Evolutionary conservation across 768 basidiomycete genomes (phyloP).

Genomic region (Trametes cubensis): DNA sequence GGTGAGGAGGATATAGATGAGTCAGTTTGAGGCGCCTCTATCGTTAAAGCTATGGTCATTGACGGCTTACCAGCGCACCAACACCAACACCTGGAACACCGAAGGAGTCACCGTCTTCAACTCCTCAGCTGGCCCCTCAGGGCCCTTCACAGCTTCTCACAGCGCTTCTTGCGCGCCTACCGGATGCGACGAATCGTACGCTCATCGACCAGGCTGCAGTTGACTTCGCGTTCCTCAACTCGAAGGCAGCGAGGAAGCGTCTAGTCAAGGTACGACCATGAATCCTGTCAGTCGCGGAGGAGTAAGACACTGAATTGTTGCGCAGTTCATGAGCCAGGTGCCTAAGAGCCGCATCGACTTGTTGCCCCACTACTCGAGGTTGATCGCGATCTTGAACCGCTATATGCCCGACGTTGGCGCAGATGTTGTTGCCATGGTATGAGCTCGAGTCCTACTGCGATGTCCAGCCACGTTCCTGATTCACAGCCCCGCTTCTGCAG

Average conservation of each 20-base stretch:
- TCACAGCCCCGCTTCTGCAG: slow-evolving; percentile 41
- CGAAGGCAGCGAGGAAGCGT: slow-evolving; percentile 92
- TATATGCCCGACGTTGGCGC: slow-evolving; percentile 94
- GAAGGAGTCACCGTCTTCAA: slow-evolving; percentile 54
- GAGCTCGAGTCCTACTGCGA: background rate
- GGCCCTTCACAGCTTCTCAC: slow-evolving; percentile 94
- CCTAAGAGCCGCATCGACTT: slow-evolving; percentile 89
- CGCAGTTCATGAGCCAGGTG: slow-evolving; percentile 77
- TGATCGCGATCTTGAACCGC: slow-evolving; percentile 83
- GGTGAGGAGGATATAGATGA: slow-evolving; percentile 45
- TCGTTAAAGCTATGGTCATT: background rate
- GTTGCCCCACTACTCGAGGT: slow-evolving; percentile 88
- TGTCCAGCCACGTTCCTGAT: background rate
- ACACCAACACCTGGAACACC: slow-evolving; percentile 75
- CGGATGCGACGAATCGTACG: slow-evolving; percentile 90
- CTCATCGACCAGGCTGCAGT: slow-evolving; percentile 92
- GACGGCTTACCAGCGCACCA: slow-evolving; percentile 36
- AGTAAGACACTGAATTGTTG: background rate
- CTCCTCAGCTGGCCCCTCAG: slow-evolving; percentile 76
- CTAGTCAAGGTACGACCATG: slow-evolving; percentile 92
- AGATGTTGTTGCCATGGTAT: slow-evolving; percentile 78
- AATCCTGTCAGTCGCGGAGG: no score
- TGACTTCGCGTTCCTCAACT: slow-evolving; percentile 96
- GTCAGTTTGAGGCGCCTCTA: slow-evolving; percentile 32
- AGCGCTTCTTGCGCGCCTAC: slow-evolving; percentile 84